Evolutionary conservation across 768 basidiomycete genomes (phyloP), one percentile per base, ranked within the genome.

Genomic region (Boletellus emodensis): DNA sequence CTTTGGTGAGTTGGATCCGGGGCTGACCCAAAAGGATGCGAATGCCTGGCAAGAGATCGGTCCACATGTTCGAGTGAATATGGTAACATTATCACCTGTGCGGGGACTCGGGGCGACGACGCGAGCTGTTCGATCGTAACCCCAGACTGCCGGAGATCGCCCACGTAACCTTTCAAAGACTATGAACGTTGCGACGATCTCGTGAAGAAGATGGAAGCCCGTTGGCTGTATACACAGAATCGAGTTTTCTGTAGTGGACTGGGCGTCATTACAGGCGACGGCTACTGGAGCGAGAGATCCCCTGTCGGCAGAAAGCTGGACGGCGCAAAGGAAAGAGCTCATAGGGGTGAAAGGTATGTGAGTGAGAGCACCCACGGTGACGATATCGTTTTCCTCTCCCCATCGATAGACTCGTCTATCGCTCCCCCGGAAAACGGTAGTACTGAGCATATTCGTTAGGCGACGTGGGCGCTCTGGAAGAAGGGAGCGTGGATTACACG

Each of bases 121-220:
- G 6, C 24, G 24, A 24, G 24, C 24, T 24, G 24, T 24, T 6
- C 24, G 24, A 24, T 24, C 24, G 24, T 6, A 24, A 24, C 6
- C 24, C 24, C 3, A 24, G 24, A 24, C 24, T 3, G 24, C 24
- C 3, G 24, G 24, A 24, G 7, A 26, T 12, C 14, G 28, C n/a
- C 24, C 30, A 20, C 22, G 40, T 9, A 41, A 33, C 17, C 24
- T 54, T 34, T 60, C 51, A 26, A 51, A 56, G 28, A 58, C 30
- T 15, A 53, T 32, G 43, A 58, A 61, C 2, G 60, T 61, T 9
- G 28, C 49, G 28, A 61, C 34, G 18, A 61, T 38, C 32, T 61
- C 56, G 14, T 28, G 46, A 18, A 61, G 41, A 32, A 61, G 40
- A 44, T 58, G 60, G 34, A 61, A 61, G 10, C 60, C 60, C 10